A percentile compares a stretch with the other conserved stretches of the same genome.
phyloP scores from a whole-genome alignment of 345 rosid genomes.

The Erysimum cheiranthoides region DNA sequence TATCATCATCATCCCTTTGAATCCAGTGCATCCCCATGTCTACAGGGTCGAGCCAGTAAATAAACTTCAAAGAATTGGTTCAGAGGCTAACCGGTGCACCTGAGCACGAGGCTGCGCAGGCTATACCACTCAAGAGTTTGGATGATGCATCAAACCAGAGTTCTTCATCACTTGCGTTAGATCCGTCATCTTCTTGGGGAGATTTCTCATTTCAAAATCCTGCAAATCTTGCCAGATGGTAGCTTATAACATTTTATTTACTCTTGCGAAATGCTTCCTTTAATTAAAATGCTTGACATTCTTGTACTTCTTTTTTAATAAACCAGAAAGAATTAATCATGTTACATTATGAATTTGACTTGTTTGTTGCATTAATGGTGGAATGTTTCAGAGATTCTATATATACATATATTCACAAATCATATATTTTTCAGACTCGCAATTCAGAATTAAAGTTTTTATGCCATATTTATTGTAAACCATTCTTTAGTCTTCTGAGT shows the following conservation, averaged over 20 bases:
- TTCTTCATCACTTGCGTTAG: slow-evolving; percentile 30
- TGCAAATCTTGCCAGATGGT: slow-evolving; percentile 32
- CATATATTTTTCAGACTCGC: not conserved
- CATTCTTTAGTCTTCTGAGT: too few species aligned
- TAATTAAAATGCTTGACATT: not conserved
- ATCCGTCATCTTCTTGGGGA: slow-evolving; percentile 35
- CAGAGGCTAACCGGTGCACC: slow-evolving; percentile 81
- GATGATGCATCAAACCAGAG: slow-evolving; percentile 11
- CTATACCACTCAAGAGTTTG: slow-evolving; percentile 30
- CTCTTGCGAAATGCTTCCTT: slow-evolving; percentile 4
- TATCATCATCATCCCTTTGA: slow-evolving; percentile 51
- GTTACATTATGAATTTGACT: not conserved
- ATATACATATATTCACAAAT: too few species aligned
- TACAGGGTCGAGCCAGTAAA: slow-evolving; percentile 78
- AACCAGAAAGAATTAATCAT: not conserved
- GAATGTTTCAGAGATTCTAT: not conserved
- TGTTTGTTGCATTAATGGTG: not conserved
- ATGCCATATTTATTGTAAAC: not conserved
- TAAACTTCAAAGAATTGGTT: slow-evolving; percentile 80
- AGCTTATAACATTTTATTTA: slow-evolving; percentile 11
- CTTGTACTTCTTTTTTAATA: slow-evolving; percentile 6
- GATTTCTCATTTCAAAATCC: slow-evolving; percentile 35
- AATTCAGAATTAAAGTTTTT: not conserved
- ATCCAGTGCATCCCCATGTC: slow-evolving; percentile 68
- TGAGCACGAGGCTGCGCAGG: slow-evolving; percentile 14